Percentiles rank a stretch among this genome's conserved stretches.
Evolutionary conservation across 495 filamentous ascomycete species (phyloP).

Genomic region (Talaromyces nanjingensis): DNA sequence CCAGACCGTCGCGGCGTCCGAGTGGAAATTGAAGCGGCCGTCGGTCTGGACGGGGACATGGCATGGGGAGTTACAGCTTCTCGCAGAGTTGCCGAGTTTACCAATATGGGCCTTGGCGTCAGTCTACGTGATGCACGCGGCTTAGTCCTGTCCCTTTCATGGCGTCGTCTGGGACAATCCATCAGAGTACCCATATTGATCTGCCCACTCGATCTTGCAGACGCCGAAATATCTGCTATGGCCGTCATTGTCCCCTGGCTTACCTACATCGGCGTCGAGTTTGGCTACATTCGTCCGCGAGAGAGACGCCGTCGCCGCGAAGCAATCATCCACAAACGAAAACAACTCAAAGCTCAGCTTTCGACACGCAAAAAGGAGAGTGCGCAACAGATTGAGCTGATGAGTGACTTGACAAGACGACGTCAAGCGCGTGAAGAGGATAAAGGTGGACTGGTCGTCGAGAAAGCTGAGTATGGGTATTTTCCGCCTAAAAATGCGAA

Average conservation of each 20-base stretch:
- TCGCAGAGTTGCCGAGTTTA: slow-evolving; percentile 31
- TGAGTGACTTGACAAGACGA: slow-evolving; percentile 41
- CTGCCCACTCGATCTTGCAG: slow-evolving; percentile 29
- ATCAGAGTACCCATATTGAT: slow-evolving; percentile 34
- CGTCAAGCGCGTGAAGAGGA: slow-evolving; percentile 35
- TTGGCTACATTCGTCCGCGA: slow-evolving; percentile 35
- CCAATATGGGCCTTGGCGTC: slow-evolving; percentile 33
- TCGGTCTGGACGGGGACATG: slow-evolving; percentile 20
- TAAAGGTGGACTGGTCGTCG: slow-evolving; percentile 32
- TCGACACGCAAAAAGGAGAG: slow-evolving; percentile 40
- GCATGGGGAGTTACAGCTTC: slow-evolving; percentile 32
- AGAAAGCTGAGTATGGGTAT: slow-evolving; percentile 38
- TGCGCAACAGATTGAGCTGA: slow-evolving; percentile 43
- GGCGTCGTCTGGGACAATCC: slow-evolving; percentile 35
- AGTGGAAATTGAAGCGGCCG: slow-evolving; percentile 20
- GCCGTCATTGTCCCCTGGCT: slow-evolving; percentile 41
- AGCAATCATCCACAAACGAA: slow-evolving; percentile 28
- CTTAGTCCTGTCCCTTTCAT: slow-evolving; percentile 32
- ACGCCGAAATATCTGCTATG: slow-evolving; percentile 28
- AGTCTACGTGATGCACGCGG: slow-evolving; percentile 25
- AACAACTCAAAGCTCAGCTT: slow-evolving; percentile 33
- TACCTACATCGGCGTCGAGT: slow-evolving; percentile 43
- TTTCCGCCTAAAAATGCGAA: slow-evolving; percentile 20
- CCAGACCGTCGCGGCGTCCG: slow-evolving; percentile 29
- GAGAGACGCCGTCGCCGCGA: slow-evolving; percentile 29